These are phyloP conservation scores for Schwanniomyces vanrijiae DNA, from an alignment of 805 yeast genomes.

Conservation along the genomic window DNA sequence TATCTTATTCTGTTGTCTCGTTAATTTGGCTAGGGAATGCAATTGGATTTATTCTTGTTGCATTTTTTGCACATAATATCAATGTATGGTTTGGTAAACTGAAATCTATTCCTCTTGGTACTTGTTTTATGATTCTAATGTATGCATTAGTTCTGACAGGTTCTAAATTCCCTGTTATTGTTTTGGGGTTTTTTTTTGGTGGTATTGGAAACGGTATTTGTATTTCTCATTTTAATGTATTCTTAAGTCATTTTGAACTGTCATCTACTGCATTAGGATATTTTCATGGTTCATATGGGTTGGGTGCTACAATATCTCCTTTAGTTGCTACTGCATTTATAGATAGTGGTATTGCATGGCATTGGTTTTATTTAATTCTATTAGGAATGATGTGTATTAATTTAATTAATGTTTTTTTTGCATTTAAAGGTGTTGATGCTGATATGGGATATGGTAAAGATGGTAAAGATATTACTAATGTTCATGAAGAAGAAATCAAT, in stretches of 20 bases:
- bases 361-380: slow-evolving; percentile 19
- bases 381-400: slow-evolving; percentile 16
- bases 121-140: slow-evolving; percentile 10
- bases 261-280: slow-evolving; percentile 15
- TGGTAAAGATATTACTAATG: not conserved
- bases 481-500: not conserved
- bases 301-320: slow-evolving; percentile 27
- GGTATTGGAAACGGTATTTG: slow-evolving; percentile 21
- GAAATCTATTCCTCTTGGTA: slow-evolving; percentile 28
- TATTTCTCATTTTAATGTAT: slow-evolving; percentile 20
- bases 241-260: slow-evolving; percentile 17
- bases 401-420: slow-evolving; percentile 9
- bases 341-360: slow-evolving; percentile 19
- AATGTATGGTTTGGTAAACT: slow-evolving; percentile 41
- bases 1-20: slow-evolving; percentile 55
- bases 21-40: slow-evolving; percentile 60
- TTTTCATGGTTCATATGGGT: slow-evolving; percentile 22
- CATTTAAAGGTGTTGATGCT: slow-evolving; percentile 16
- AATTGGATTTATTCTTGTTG: slow-evolving; percentile 52
- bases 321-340: slow-evolving; percentile 22
- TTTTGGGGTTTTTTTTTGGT: slow-evolving; percentile 21
- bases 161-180: slow-evolving; percentile 18
- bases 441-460: slow-evolving; percentile 16
- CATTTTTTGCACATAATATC: slow-evolving; percentile 47
- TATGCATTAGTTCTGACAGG: slow-evolving; percentile 20